These are phyloP conservation scores for Mortierella sp. DNA, from an alignment of 371 early-diverging fungal genomes.

Conservation along the genomic window DNA sequence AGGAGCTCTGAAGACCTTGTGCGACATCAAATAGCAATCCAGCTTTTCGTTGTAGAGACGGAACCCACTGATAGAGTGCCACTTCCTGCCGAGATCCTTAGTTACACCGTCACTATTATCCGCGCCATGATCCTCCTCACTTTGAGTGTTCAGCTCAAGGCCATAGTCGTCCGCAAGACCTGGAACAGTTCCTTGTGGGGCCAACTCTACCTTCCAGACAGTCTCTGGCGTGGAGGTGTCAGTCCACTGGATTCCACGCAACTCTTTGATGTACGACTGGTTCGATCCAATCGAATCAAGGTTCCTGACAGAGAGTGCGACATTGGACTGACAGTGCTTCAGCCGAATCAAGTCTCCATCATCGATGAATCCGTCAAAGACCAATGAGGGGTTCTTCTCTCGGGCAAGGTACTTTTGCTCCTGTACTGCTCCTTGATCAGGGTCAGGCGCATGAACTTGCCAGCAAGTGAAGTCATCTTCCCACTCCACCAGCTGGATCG, in stretches of 20 bases:
- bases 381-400: constrained; percentile 8
- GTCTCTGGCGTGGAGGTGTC: constrained; percentile 18
- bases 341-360: constrained; percentile 33
- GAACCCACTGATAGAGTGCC: constrained; percentile 45
- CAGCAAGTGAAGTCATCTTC: constrained; percentile 40
- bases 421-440: constrained; percentile 7
- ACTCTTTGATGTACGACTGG: constrained; percentile 31
- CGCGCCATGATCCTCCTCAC: background rate
- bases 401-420: background rate
- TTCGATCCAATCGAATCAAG: constrained; percentile 29
- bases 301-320: constrained; percentile 20
- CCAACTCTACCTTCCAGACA: constrained; percentile 32
- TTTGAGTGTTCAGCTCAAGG: background rate
- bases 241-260: constrained; percentile 26
- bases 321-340: constrained; percentile 31
- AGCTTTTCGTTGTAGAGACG: constrained; percentile 36
- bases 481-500: constrained; percentile 41
- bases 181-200: constrained; percentile 20
- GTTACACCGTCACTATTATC: background rate
- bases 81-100: constrained; percentile 18
- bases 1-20: constrained; percentile 30
- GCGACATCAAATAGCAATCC: constrained; percentile 28
- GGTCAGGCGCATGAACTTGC: constrained; percentile 31
- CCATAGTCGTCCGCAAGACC: constrained; percentile 33
- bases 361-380: constrained; percentile 25